Conservation (phyloP, 345 rosid species). For the Geranium rotundifolium region DNA sequence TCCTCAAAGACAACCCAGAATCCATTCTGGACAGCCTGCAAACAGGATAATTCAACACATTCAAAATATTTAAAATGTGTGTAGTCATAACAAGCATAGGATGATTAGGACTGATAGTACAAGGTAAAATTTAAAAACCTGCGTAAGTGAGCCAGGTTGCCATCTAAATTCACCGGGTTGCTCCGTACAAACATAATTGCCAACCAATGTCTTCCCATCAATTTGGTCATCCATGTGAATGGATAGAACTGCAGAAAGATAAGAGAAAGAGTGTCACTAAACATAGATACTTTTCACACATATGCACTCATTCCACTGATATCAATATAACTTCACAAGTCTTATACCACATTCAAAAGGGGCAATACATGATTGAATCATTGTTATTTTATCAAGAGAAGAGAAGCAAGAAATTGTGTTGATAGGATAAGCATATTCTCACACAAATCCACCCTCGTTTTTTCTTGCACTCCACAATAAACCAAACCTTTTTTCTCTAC, state of each 20-base stretch:
- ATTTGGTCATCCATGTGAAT: constrained; percentile 98
- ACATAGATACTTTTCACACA: not conserved
- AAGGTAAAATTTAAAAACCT: constrained; percentile 30
- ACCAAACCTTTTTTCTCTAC: too few species aligned
- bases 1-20: constrained; percentile 93
- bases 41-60: not conserved
- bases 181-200: constrained; percentile 84
- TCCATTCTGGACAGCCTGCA: constrained; percentile 72
- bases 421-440: too few species aligned
- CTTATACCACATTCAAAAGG: too few species aligned
- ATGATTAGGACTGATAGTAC: not conserved
- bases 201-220: constrained; percentile 87
- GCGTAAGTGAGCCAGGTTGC: constrained; percentile 95
- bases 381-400: too few species aligned
- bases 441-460: too few species aligned
- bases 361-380: too few species aligned
- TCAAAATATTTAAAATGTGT: too few species aligned
- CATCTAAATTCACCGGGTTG: constrained; percentile 96
- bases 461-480: too few species aligned
- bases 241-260: constrained; percentile 18
- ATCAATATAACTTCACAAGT: too few species aligned
- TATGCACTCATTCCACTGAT: not conserved
- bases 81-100: not conserved
- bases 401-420: too few species aligned
- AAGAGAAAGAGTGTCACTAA: not conserved